Percentiles rank a stretch among this genome's conserved stretches.
These are phyloP conservation scores for Trypanosoma lewisi DNA, from an alignment of 208 protist genomes.

Conservation along the genomic window DNA sequence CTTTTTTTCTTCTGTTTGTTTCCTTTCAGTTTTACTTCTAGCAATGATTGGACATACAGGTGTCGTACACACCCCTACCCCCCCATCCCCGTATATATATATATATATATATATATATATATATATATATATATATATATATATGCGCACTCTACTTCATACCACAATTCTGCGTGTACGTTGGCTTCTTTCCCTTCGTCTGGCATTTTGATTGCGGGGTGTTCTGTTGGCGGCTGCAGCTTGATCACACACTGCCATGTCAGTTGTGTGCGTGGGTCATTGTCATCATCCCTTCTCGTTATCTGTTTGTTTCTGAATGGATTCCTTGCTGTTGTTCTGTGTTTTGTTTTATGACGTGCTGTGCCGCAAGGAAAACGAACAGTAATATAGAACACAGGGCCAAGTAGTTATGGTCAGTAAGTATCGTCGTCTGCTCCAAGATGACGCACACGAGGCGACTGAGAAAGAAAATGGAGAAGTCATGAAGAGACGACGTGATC, in stretches of 20 bases:
- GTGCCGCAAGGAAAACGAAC: neutral
- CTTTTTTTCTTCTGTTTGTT: neutral
- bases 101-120: slow-evolving; percentile 10
- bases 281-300: slow-evolving; percentile 3
- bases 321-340: slow-evolving; percentile 5
- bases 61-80: too few relatives aligned
- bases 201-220: too few relatives aligned
- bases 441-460: neutral
- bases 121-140: slow-evolving; percentile 1
- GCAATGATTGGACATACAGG: too few relatives aligned
- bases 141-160: neutral
- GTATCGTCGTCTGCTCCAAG: slow-evolving; percentile 44
- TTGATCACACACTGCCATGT: too few relatives aligned
- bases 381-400: neutral
- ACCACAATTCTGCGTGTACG: neutral
- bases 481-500: neutral
- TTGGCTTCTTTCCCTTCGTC: too few relatives aligned
- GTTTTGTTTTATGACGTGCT: slow-evolving; percentile 5
- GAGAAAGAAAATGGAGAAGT: neutral
- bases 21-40: neutral
- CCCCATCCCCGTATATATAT: neutral
- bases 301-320: too few relatives aligned
- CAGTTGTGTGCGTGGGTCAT: neutral
- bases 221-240: too few relatives aligned
- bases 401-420: slow-evolving; percentile 31